A percentile compares a stretch with the other conserved stretches of the same genome.
Evolutionary conservation across 108 stramenopile genomes (phyloP).

Genomic region (Schizochytrium sp.): DNA sequence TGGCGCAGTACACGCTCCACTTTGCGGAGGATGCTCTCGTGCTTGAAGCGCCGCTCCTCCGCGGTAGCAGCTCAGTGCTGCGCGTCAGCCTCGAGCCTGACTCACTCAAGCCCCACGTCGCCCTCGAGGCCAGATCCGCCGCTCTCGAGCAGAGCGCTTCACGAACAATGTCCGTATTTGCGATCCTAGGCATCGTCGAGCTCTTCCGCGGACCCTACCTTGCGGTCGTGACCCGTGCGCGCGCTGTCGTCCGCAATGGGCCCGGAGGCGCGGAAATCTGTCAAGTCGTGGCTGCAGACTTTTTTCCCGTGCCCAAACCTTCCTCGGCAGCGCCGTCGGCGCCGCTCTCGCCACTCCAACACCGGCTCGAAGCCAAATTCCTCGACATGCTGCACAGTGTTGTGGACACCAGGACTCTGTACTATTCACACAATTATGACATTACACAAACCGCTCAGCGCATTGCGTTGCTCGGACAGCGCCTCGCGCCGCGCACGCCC

Average conservation of each 20-base stretch:
- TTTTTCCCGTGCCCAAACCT: not conserved
- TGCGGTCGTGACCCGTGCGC: not conserved
- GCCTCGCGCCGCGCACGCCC: not conserved
- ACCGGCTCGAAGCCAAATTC: not conserved
- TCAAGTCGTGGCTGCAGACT: not conserved
- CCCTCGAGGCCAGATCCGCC: not conserved
- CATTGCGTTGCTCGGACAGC: conserved; percentile 8
- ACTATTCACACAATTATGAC: conserved; percentile 44
- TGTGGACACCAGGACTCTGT: conserved; percentile 20
- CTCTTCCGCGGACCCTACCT: not conserved
- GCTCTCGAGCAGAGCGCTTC: not conserved
- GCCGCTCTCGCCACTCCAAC: not conserved
- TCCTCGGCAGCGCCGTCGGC: not conserved
- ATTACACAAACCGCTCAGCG: conserved; percentile 41
- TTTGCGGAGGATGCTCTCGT: not conserved
- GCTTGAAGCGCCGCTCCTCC: not conserved
- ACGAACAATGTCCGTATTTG: not conserved
- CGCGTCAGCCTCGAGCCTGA: not conserved
- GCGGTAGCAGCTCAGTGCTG: not conserved
- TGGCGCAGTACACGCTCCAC: not conserved
- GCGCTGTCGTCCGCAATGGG: not conserved
- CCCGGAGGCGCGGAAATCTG: not conserved
- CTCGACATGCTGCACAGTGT: conserved; percentile 6
- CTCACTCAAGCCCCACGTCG: not conserved
- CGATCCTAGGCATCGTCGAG: not conserved